Base-by-base conservation (phyloP, 108 stramenopile species). In the Skeletonema menzelii region DNA sequence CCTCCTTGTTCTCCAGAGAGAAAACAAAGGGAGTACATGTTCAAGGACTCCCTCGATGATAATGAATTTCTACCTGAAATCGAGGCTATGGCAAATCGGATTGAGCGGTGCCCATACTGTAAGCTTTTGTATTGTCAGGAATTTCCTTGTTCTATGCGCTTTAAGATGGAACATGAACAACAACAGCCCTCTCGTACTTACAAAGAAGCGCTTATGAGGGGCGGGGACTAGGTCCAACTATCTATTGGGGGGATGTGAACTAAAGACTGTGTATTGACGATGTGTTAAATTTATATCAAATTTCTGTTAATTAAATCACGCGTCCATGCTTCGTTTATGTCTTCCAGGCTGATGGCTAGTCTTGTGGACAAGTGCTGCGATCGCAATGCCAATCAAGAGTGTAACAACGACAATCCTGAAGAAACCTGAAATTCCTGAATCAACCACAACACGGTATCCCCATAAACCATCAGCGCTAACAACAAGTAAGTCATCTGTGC, bases 401-500 rank as follows among this genome's bases (percentile, higher is more conserved):
- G 91, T 61, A n/a, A 86, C 90, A 56, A 86, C 82, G 12, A 87
- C 59, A 20, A 92, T 87, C 2, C 85, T 79, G 24, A 89, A 79
- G 34, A 76, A 70, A 13, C 86, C 73, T 2, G 87, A 80, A 6
- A 80, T 59, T 14, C 87, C 86, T 27, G 82, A 66, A n/a, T 67
- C 72, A 8, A 93, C 80, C 15, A 72, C 27, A n/a, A 95, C 65
- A 17, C 81, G 83, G 59, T 87, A 95, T n/a, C 91, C 94, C 91
- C 89, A 95, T 19, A 95, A 65, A 7, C 84, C 94, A 82, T 92
- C 88, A 55, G 65, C 59, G 46, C 86, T 91, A 11, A 75, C 59
- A 35, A 93, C 76, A 17, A 91, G 60, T 8, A 95, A 75, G 77
- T 95, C 94, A 42, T 89, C 79, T 4, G 90, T 90, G 10, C 91